These are phyloP conservation scores for Blastosporella zonata DNA, from an alignment of 1,284 basidiomycete species.

Conservation along the genomic window DNA sequence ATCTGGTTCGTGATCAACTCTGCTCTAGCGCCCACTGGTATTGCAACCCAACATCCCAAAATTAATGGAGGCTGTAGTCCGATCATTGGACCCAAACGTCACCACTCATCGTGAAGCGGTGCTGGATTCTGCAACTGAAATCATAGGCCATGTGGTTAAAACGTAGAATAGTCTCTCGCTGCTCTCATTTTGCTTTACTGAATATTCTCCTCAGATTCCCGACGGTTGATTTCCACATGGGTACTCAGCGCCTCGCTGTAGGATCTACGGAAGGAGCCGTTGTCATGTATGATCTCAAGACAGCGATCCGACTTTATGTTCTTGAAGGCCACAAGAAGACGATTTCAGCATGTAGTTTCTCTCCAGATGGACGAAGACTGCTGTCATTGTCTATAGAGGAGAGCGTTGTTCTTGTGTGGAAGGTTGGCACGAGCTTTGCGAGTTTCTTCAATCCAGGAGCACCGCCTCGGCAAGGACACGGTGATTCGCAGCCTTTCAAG, in stretches of 20 bases:
- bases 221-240: constrained; percentile 86
- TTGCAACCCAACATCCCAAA: constrained; percentile 85
- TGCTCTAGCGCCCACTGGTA: constrained; percentile 67
- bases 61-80: constrained; percentile 93
- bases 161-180: constrained; percentile 51
- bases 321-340: constrained; percentile 86
- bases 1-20: neutral
- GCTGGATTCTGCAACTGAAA: constrained; percentile 89
- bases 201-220: constrained; percentile 69
- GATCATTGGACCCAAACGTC: constrained; percentile 91
- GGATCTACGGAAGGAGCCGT: constrained; percentile 93
- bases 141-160: constrained; percentile 85
- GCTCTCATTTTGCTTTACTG: neutral
- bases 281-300: constrained; percentile 97
- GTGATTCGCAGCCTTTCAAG: constrained; percentile 82
- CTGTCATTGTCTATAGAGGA: constrained; percentile 88
- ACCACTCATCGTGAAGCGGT: constrained; percentile 84
- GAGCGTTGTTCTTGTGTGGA: constrained; percentile 82
- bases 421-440: constrained; percentile 81
- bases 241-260: constrained; percentile 85
- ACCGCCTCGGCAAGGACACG: constrained; percentile 86
- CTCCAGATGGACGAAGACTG: constrained; percentile 87
- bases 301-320: constrained; percentile 91
- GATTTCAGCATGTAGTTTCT: constrained; percentile 83
- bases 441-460: constrained; percentile 91